These are phyloP conservation scores for Logfia minima DNA, from an alignment of 129 eudicot species.

Conservation along the genomic window DNA sequence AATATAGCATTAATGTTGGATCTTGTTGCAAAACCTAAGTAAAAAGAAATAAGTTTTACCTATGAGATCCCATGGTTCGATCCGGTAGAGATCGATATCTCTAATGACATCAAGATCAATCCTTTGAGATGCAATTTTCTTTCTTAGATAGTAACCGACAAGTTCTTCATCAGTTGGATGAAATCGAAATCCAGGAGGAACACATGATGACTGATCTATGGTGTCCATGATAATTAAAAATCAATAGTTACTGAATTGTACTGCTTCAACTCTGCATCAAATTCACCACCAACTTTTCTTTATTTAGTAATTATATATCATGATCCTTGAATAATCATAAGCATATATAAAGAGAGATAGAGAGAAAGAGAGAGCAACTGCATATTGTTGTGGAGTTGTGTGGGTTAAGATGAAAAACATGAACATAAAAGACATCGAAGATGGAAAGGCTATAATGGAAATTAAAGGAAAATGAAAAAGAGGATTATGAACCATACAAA, in stretches of 20 bases:
- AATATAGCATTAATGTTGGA: conserved; percentile 4
- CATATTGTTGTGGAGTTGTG: conserved; percentile 2
- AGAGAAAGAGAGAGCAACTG: conserved; percentile 12
- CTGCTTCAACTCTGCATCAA: conserved; percentile 43
- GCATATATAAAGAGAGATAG: conserved; percentile 13
- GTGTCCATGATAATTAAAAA: conserved; percentile 44
- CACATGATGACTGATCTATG: conserved; percentile 61
- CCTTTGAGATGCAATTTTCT: conserved; percentile 79
- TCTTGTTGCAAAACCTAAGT: conserved; percentile 13
- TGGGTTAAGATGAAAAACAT: conserved; percentile 35
- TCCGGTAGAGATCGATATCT: conserved; percentile 78
- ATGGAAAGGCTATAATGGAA: conserved; percentile 32
- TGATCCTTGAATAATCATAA: conserved; percentile 46
- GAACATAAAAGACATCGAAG: conserved; percentile 25
- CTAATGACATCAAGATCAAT: conserved; percentile 85
- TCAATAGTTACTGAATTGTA: conserved; percentile 17
- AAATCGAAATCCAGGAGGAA: conserved; percentile 83
- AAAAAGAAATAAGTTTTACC: conserved; percentile 41
- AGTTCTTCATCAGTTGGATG: conserved; percentile 89
- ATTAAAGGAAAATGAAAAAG: conserved; percentile 27
- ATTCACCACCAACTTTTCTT: conserved; percentile 47
- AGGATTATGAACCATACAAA: conserved; percentile 50
- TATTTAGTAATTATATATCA: conserved; percentile 21
- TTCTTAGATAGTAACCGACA: conserved; percentile 78
- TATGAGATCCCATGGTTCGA: conserved; percentile 90